Conservation (phyloP, 2,329 filamentous ascomycete genomes). For the Ascochyta koolunga region DNA sequence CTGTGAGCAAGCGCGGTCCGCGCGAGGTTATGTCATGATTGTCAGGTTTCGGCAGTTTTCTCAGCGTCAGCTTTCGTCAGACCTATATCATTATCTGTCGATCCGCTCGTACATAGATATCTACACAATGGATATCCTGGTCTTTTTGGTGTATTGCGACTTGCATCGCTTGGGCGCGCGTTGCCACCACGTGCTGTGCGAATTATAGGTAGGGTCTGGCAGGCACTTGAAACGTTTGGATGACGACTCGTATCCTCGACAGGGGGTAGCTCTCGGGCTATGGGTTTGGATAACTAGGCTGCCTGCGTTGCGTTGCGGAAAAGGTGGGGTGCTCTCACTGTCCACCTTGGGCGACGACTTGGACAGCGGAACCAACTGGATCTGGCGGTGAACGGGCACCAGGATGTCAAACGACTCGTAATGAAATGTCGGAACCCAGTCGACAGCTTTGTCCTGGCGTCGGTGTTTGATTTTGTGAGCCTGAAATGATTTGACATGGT, state of each 20-base stretch:
- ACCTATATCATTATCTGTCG: no score
- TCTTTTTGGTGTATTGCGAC: neutral
- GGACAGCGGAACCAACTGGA: neutral
- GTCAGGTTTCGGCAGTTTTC: neutral
- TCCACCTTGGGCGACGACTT: neutral
- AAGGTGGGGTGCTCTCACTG: neutral
- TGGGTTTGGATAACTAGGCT: slow-evolving; percentile 1
- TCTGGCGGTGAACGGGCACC: slow-evolving; percentile 7
- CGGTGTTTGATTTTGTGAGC: neutral
- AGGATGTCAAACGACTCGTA: neutral
- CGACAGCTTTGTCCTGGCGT: neutral
- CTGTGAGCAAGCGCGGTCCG: slow-evolving; percentile 1
- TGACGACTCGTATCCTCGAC: neutral
- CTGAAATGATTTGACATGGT: neutral
- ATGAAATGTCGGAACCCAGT: neutral
- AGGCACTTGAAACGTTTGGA: neutral
- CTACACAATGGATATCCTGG: neutral
- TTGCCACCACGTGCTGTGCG: neutral
- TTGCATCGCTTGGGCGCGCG: neutral
- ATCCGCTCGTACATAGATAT: no score
- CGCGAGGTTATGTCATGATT: neutral
- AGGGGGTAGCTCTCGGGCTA: neutral
- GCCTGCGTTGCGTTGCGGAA: neutral
- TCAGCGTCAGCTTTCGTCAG: neutral
- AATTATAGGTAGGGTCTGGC: neutral